Base-by-base conservation (phyloP, 805 yeast genomes). In the Teunomyces cretensis region DNA sequence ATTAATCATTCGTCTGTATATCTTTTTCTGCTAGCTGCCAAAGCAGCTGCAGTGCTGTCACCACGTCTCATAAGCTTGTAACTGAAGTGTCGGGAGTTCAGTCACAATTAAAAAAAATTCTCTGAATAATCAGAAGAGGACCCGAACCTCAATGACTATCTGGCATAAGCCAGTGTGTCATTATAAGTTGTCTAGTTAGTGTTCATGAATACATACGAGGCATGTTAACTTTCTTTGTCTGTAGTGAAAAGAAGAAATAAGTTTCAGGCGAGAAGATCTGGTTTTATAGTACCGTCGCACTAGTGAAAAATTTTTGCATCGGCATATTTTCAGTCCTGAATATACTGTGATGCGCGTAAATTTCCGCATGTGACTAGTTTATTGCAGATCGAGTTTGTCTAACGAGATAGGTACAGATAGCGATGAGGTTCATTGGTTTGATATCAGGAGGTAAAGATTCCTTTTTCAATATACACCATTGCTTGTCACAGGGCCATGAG, bases 401-500 rank as follows among this genome's bases (percentile, higher is more conserved):
- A 22, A 33, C 12, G 5, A 2, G 17, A 14, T 11, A 26, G 9
- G 13, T 13, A 13, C 31, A 39, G 38, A n/a, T 13, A 44, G 24
- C 30, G 14, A 92, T 94, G 99, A 90, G 89, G 63, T 88, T 91
- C 59, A 87, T 90, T 28, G 99, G 96, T 0, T 73, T 94, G 16
- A 82, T 94, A 0, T 88, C 96, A 0, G 99, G 99, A 4, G 99
- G 99, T 0, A 94, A 94, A 58, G 99, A 94, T 63, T 91, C 97
- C 7, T 89, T 91, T 67, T 94, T 78, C 64, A 94, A 91, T 60
- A 81, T 92, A 12, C 67, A 89, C 31, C 96, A 94, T 60, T 89
- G 98, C 57, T 61, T 87, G n/a, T 75, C 78, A 2, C 81, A 86
- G 42, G 96, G 95, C 11, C 99, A 94, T 67, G 87, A 88, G 55